Conservation (phyloP, 2,329 filamentous ascomycete genomes). For the Didymella keratinophila region DNA sequence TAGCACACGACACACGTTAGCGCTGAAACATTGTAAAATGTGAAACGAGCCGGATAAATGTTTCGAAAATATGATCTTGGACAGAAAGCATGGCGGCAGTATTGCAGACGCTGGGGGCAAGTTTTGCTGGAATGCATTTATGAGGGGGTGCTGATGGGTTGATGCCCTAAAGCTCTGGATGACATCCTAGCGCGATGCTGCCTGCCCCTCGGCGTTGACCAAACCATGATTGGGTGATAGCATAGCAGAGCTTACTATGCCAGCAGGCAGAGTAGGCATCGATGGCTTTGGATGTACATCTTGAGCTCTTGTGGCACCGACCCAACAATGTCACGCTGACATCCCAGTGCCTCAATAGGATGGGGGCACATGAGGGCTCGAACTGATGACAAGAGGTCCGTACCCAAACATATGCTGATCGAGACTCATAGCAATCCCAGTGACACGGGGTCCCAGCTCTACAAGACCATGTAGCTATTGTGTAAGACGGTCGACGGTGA, state of each 20-base stretch:
- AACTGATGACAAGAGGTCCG: constrained; percentile 33
- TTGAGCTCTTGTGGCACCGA: constrained; percentile 26
- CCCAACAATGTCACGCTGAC: constrained; percentile 4
- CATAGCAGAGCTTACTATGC: constrained; percentile 26
- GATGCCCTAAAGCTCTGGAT: constrained; percentile 30
- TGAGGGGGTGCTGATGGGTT: constrained; percentile 31
- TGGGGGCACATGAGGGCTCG: constrained; percentile 19
- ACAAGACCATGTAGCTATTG: constrained; percentile 42
- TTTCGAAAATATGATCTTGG: constrained; percentile 4
- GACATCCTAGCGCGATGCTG: constrained; percentile 48
- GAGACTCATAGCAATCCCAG: constrained; percentile 52
- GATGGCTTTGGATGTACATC: constrained; percentile 17
- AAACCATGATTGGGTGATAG: constrained; percentile 31
- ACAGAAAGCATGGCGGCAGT: constrained; percentile 8
- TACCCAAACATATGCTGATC: constrained; percentile 54
- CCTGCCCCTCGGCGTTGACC: constrained; percentile 45
- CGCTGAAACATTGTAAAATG: constrained; percentile 39
- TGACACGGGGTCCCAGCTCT: constrained; percentile 37
- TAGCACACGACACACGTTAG: constrained; percentile 48
- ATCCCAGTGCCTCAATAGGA: background rate
- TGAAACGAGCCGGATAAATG: constrained; percentile 20
- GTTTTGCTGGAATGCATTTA: constrained; percentile 30
- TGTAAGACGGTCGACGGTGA: constrained; percentile 30
- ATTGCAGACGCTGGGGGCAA: constrained; percentile 7
- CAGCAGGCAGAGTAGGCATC: constrained; percentile 38